Percentiles rank a stretch among this genome's conserved stretches.
Evolutionary conservation across 441 rosid species (phyloP).

Genomic region (Erodium moschatum): DNA sequence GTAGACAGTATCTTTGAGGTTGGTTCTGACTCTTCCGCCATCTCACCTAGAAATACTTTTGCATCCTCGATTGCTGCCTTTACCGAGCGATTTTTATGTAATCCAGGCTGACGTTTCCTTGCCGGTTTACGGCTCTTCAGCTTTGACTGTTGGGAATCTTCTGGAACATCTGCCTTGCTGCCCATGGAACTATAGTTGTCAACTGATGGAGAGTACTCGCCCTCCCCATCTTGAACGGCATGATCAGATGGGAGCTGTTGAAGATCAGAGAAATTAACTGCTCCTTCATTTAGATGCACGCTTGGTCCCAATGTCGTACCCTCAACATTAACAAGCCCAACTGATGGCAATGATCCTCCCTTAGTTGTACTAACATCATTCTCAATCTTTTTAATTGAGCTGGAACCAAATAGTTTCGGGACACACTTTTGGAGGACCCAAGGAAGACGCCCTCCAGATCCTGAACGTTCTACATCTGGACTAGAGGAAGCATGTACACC

Average conservation of each 20-base stretch:
- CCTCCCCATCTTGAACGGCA: slow-evolving; percentile 24
- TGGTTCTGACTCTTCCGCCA: slow-evolving; percentile 30
- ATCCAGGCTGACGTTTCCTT: slow-evolving; percentile 42
- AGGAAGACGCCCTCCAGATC: slow-evolving; percentile 42
- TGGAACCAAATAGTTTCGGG: slow-evolving; percentile 49
- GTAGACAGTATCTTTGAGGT: slow-evolving; percentile 22
- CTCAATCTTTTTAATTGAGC: slow-evolving; percentile 45
- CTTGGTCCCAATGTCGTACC: slow-evolving; percentile 20
- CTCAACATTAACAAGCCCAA: slow-evolving; percentile 18
- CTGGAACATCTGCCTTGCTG: slow-evolving; percentile 41
- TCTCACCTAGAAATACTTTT: slow-evolving; percentile 37
- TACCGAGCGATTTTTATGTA: slow-evolving; percentile 38
- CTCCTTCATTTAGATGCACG: slow-evolving; percentile 21
- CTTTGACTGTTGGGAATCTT: slow-evolving; percentile 51
- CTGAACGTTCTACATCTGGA: slow-evolving; percentile 31
- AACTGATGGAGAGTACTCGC: slow-evolving; percentile 36
- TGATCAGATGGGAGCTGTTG: slow-evolving; percentile 31
- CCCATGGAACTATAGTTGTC: slow-evolving; percentile 44
- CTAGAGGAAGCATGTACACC: slow-evolving; percentile 27
- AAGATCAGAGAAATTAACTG: slow-evolving; percentile 17
- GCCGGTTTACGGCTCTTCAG: slow-evolving; percentile 38
- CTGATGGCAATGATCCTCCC: slow-evolving; percentile 16
- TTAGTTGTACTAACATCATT: slow-evolving; percentile 23
- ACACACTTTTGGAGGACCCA: slow-evolving; percentile 42
- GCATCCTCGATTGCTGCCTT: slow-evolving; percentile 55